Evolutionary conservation across 108 stramenopile genomes (phyloP).

Genomic region (Cyclotella kingstonii): DNA sequence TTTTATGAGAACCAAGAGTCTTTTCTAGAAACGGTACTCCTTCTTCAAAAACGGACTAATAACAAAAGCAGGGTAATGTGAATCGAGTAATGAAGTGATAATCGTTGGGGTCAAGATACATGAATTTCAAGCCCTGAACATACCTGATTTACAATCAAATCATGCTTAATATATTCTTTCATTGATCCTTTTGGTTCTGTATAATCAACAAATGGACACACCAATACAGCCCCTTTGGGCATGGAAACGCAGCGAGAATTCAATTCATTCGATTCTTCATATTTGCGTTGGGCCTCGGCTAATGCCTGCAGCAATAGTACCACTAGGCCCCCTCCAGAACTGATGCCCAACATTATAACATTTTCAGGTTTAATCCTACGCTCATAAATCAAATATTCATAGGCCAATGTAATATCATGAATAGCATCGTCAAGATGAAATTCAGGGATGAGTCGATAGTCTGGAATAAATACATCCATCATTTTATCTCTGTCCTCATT

Average conservation of each 20-base stretch:
- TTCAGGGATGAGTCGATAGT: slow-evolving; percentile 69
- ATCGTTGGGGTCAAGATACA: neutral
- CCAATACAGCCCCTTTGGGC: slow-evolving; percentile 58
- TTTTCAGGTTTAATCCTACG: slow-evolving; percentile 51
- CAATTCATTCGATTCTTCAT: neutral
- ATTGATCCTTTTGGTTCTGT: slow-evolving; percentile 65
- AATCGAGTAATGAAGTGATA: neutral
- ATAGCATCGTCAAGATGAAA: slow-evolving; percentile 60
- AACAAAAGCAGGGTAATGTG: neutral
- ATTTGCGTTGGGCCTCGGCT: slow-evolving; percentile 34
- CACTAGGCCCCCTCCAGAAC: slow-evolving; percentile 66
- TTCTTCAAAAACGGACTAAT: slow-evolving; percentile 47
- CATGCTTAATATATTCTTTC: slow-evolving; percentile 59
- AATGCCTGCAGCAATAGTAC: slow-evolving; percentile 65
- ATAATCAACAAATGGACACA: slow-evolving; percentile 83
- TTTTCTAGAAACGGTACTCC: slow-evolving; percentile 44
- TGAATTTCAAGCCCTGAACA: neutral
- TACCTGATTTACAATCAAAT: slow-evolving; percentile 74
- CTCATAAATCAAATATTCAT: slow-evolving; percentile 46
- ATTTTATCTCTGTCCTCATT: slow-evolving; percentile 41
- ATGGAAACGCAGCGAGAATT: slow-evolving; percentile 15
- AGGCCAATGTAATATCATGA: slow-evolving; percentile 64
- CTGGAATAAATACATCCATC: slow-evolving; percentile 67
- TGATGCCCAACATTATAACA: slow-evolving; percentile 64
- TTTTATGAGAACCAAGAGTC: slow-evolving; percentile 42